phyloP scores from a whole-genome alignment of 495 filamentous ascomycete species.

The Durotheca rogersii region DNA sequence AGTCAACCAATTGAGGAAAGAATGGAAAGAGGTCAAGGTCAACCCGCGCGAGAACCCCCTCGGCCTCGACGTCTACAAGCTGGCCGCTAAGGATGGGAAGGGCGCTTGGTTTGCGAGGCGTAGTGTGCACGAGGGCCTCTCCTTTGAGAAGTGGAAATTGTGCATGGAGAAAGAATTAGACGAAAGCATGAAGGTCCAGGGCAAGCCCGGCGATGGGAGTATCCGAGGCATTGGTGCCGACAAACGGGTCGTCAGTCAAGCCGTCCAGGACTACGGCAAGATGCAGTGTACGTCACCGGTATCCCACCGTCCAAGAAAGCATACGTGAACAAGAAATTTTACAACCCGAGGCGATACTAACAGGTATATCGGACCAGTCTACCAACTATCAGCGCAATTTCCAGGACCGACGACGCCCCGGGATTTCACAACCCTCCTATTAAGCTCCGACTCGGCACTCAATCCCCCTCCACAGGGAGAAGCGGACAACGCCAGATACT shows the following conservation, averaged over 20 bases:
- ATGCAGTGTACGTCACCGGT: conserved; percentile 52
- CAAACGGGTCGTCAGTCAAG: conserved; percentile 60
- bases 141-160: conserved; percentile 67
- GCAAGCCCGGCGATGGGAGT: conserved; percentile 64
- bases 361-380: conserved; percentile 52
- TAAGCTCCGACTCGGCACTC: conserved; percentile 53
- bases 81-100: conserved; percentile 72
- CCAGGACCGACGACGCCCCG: conserved; percentile 82
- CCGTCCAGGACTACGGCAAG: conserved; percentile 55
- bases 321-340: too few species aligned
- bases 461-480: conserved; percentile 8
- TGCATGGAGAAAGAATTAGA: conserved; percentile 62
- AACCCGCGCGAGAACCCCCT: conserved; percentile 71
- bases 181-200: conserved; percentile 60
- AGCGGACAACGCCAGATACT: conserved; percentile 53
- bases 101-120: conserved; percentile 88
- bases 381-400: conserved; percentile 84
- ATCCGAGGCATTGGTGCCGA: conserved; percentile 85
- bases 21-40: conserved; percentile 86
- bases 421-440: conserved; percentile 79
- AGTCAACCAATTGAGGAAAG: conserved; percentile 57
- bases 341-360: too few species aligned
- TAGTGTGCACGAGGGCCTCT: conserved; percentile 70
- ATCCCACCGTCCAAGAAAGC: background rate
- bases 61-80: conserved; percentile 75